Evolutionary conservation across 2,329 filamentous ascomycete species (phyloP), one percentile per base, ranked within the genome.

Genomic region (Aureobasidium uvarum): DNA sequence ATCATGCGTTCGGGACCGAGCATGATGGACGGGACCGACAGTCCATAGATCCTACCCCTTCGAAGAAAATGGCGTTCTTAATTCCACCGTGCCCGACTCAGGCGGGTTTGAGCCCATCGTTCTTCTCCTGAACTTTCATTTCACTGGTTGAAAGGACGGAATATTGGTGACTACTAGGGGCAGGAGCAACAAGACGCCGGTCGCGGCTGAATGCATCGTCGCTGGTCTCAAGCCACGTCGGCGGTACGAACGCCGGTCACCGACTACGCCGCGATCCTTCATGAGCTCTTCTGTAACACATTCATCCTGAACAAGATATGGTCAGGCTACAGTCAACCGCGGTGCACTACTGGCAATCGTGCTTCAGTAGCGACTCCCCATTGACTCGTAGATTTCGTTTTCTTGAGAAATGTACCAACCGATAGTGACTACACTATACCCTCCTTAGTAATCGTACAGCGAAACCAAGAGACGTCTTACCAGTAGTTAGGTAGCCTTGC

Each of bases 1-100:
- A 16, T 18, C 23, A 20, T 18, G 25, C 33, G 52, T 13, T 60
- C 56, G 56, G 56, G 56, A 60, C 56, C 56, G 56, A 60, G 56
- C 56, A 25, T 25, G 25, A 25, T n/a, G 23, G 41, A 48, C 43
- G 41, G 56, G 43, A 60, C 56, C 56, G 56, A 46, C 38, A n/a
- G 16, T 25, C 56, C 56, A 60, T 60, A 41, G 41, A 25, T 41
- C 28, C n/a, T 48, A 38, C n/a, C 48, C 33, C 18, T 20, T 7
- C 13, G 8, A 20, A 4, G 18, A 5, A n/a, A 3, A n/a, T 46
- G 56, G 56, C 28, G 10, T 38, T 16, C 5, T 18, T 38, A 23
- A 48, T 60, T 3, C 18, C 56, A 18, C 41, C 56, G 56, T 10
- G 14, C 31, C 56, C 56, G 56, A 36, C 16, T 38, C 54, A 58